Base-by-base conservation (phyloP, 805 yeast genomes). In the Priceomyces carsonii region DNA sequence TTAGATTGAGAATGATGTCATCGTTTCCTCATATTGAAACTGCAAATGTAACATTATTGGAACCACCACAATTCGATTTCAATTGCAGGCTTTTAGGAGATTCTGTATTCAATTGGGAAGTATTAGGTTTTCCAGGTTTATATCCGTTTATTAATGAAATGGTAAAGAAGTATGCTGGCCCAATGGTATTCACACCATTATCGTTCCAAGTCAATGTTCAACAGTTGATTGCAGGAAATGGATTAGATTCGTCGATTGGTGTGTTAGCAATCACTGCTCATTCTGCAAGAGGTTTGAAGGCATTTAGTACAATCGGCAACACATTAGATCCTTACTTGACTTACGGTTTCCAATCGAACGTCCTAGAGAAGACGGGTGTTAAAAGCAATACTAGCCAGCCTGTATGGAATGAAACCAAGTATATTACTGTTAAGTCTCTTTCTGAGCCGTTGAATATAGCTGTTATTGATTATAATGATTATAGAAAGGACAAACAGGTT, bases 21-120 rank as follows among this genome's bases (percentile, higher is more conserved):
- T 73, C 86, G 7, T 89, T 85, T 62, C 99, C 99, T 3, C 98
- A 93, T 63, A 71, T 93, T 42, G 95, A 93, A 59, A 90, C 96
- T 1, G 81, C 89, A 15, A 90, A 85, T 53, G 77, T 93, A 19
- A 82, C 95, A 12, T 66, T 95, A 46, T 68, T 89, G 62, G 91
- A 87, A 40, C 82, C 93, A 23, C 97, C 98, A 6, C 75, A 82
- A 46, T 78, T 91, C 59, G 99, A 95, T 61, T 93, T 90, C 57
- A 76, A 79, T 36, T 74, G 87, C 29, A 81, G 75, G 46, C 28
- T 64, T 16, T 75, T 84, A n/a, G 96, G 97, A 42, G 90, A 90
- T 47, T 71, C 86, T 19, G 68, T 83, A 13, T 83, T 91, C 61
- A 85, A 90, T 40, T 84, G 95, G 82, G 99, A 93, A 60, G 61